Evolutionary conservation across 2,329 filamentous ascomycete genomes (phyloP).

Genomic region (Myriosclerotinia duriaeana): DNA sequence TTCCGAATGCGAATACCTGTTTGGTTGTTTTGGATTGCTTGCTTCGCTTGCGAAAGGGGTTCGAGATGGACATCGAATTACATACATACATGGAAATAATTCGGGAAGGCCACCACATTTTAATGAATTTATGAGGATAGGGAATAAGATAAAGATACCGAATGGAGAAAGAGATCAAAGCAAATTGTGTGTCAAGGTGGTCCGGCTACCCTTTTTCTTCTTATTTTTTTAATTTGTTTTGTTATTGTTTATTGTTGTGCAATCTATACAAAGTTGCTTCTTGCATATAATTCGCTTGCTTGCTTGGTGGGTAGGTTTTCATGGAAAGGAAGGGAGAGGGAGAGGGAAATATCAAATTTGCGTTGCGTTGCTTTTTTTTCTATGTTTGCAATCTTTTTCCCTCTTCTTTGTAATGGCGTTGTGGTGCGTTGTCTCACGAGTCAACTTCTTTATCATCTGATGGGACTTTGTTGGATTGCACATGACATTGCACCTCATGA

Average conservation of each 20-base stretch:
- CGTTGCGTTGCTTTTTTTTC: background rate
- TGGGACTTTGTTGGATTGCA: constrained; percentile 15
- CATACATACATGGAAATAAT: constrained; percentile 12
- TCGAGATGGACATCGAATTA: constrained; percentile 10
- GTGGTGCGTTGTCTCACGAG: constrained; percentile 5
- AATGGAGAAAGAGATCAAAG: constrained; percentile 11
- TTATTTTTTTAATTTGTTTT: background rate
- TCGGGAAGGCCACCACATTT: constrained; percentile 15
- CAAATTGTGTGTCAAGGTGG: constrained; percentile 15
- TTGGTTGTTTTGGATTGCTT: constrained; percentile 17
- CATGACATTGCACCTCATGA: constrained; percentile 4
- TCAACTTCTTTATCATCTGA: constrained; percentile 16
- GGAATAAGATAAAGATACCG: constrained; percentile 18
- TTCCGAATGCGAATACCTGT: constrained; percentile 3
- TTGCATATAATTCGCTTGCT: constrained; percentile 19
- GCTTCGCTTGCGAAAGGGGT: constrained; percentile 3
- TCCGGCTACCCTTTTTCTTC: constrained; percentile 4
- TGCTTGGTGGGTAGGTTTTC: background rate
- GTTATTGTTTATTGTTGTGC: constrained; percentile 7
- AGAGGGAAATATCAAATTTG: constrained; percentile 6
- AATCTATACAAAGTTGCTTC: constrained; percentile 14
- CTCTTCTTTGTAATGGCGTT: background rate
- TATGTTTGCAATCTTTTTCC: background rate
- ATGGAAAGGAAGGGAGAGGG: background rate
- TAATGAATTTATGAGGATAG: constrained; percentile 22